These are phyloP conservation scores for Spencermartinsiella ligniputridi DNA, from an alignment of 1,139 yeast species.

Conservation along the genomic window DNA sequence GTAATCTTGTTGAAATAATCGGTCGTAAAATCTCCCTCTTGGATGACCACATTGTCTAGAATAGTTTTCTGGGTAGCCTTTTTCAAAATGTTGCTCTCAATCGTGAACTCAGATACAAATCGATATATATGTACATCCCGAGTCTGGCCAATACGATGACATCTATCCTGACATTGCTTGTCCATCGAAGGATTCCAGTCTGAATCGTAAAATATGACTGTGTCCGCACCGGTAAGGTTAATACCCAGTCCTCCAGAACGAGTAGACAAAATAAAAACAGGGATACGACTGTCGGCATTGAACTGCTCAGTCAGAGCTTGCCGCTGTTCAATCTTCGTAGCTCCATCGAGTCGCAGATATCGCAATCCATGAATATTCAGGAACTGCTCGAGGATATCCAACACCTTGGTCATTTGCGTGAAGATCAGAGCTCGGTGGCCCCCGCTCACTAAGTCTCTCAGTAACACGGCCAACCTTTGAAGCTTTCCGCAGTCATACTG, in stretches of 20 bases:
- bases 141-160: conserved; percentile 98
- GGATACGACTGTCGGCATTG: conserved; percentile 78
- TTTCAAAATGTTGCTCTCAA: conserved; percentile 88
- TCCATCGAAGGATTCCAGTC: conserved; percentile 99
- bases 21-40: conserved; percentile 97
- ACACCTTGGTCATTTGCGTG: conserved; percentile 96
- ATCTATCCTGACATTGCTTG: conserved; percentile 97
- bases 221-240: conserved; percentile 96
- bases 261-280: conserved; percentile 88
- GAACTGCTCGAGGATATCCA: conserved; percentile 90
- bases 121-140: conserved; percentile 96
- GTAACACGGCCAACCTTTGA: conserved; percentile 70
- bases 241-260: conserved; percentile 98
- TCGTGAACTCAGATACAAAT: conserved; percentile 92
- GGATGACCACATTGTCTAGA: conserved; percentile 92
- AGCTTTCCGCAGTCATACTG: conserved; percentile 97
- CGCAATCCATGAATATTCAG: conserved; percentile 91
- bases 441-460: conserved; percentile 71
- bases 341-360: conserved; percentile 94
- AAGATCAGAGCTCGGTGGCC: conserved; percentile 95
- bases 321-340: conserved; percentile 95
- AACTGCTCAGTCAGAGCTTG: conserved; percentile 91
- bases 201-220: conserved; percentile 97
- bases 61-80: conserved; percentile 96
- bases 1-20: conserved; percentile 90